Conservation (phyloP, 1,139 yeast genomes). For the Geotrichum carabidarum region DNA sequence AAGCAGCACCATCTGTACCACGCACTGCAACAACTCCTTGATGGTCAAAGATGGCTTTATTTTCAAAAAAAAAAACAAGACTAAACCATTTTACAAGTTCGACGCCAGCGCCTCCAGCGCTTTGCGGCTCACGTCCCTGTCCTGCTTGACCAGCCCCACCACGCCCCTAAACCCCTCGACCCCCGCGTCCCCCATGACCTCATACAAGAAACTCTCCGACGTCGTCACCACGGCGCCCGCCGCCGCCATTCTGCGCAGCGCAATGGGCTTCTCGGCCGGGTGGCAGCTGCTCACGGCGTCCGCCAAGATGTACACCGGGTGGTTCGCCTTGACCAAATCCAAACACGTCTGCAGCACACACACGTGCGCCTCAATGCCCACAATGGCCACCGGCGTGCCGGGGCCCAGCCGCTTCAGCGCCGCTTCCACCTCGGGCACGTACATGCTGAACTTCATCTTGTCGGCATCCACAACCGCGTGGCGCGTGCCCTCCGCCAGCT, state of each 20-base stretch:
- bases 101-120: slow-evolving; percentile 24
- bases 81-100: slow-evolving; percentile 9
- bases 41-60: no score
- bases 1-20: no score
- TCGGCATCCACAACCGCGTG: slow-evolving; percentile 27
- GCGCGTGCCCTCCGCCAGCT: slow-evolving; percentile 22
- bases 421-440: slow-evolving; percentile 25
- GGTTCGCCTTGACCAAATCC: slow-evolving; percentile 25
- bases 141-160: slow-evolving; percentile 25
- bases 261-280: slow-evolving; percentile 29
- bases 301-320: slow-evolving; percentile 29
- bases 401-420: slow-evolving; percentile 21
- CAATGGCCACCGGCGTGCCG: slow-evolving; percentile 26
- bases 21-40: no score
- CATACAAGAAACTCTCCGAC: slow-evolving; percentile 39
- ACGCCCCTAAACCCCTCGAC: slow-evolving; percentile 20
- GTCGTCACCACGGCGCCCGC: slow-evolving; percentile 34
- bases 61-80: no score
- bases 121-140: slow-evolving; percentile 18
- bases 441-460: slow-evolving; percentile 31
- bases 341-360: slow-evolving; percentile 31
- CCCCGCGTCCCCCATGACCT: slow-evolving; percentile 39
- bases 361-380: slow-evolving; percentile 32
- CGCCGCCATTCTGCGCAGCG: slow-evolving; percentile 25
- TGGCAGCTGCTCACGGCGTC: slow-evolving; percentile 31